Evolutionary conservation across 2,329 filamentous ascomycete species (phyloP).

Genomic region (Penicillium sp.): DNA sequence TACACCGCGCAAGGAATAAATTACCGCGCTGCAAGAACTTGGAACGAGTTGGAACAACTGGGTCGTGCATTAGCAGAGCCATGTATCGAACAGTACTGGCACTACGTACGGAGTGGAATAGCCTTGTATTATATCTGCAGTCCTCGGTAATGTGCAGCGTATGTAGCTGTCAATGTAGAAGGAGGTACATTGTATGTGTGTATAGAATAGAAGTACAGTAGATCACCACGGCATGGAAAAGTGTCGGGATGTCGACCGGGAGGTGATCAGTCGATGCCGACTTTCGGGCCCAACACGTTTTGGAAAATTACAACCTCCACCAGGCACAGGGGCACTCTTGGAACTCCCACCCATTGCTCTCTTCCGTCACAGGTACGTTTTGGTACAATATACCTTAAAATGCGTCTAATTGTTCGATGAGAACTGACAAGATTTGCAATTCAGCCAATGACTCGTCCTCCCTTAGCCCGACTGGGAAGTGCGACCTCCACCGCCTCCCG

Average conservation of each 20-base stretch:
- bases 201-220: neutral
- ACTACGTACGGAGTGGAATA: neutral
- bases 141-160: conserved; percentile 17
- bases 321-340: neutral
- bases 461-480: conserved; percentile 35
- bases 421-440: conserved; percentile 3
- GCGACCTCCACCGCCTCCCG: conserved; percentile 37
- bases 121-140: conserved; percentile 1
- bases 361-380: neutral
- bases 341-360: neutral
- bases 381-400: neutral
- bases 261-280: conserved; percentile 5
- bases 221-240: neutral
- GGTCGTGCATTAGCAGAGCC: neutral
- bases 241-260: conserved; percentile 11
- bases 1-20: neutral
- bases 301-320: neutral
- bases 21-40: neutral
- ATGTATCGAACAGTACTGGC: too few relatives aligned
- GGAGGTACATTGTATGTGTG: neutral
- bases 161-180: conserved; percentile 9
- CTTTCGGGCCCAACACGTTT: conserved; percentile 3
- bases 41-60: neutral
- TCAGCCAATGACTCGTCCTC: conserved; percentile 28
- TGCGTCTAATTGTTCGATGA: neutral